Evolutionary conservation across 768 basidiomycete genomes (phyloP).

Genomic region (Leccinum subgranulosum): DNA sequence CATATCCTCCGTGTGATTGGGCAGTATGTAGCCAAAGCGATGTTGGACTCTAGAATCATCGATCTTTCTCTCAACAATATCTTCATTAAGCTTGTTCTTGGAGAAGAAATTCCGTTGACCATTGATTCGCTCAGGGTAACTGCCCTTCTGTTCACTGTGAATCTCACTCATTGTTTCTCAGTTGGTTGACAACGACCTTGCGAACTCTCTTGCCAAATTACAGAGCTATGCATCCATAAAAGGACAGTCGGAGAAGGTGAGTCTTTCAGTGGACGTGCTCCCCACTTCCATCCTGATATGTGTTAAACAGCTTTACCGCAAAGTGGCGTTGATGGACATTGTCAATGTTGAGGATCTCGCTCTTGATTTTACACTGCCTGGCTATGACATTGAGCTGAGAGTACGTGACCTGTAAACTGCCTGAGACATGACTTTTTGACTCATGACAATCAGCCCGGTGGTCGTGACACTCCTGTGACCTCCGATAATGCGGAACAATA

Average conservation of each 20-base stretch:
- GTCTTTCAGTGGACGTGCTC: not conserved
- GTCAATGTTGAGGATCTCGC: constrained; percentile 82
- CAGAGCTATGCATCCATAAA: constrained; percentile 59
- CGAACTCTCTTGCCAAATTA: constrained; percentile 79
- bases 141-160: constrained; percentile 1
- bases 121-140: constrained; percentile 79
- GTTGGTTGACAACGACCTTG: constrained; percentile 84
- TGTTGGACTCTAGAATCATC: constrained; percentile 96
- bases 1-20: constrained; percentile 89
- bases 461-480: constrained; percentile 77
- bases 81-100: constrained; percentile 89
- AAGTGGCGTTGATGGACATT: constrained; percentile 55
- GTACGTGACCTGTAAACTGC: constrained; percentile 41
- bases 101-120: constrained; percentile 80
- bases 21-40: constrained; percentile 94
- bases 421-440: not conserved
- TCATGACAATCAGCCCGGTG: constrained; percentile 55
- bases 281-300: not conserved
- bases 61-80: constrained; percentile 92
- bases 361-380: constrained; percentile 95
- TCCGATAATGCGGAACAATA: constrained; percentile 89
- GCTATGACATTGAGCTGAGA: constrained; percentile 89
- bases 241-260: constrained; percentile 54
- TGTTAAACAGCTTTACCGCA: constrained; percentile 45
- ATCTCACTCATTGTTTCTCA: constrained; percentile 29